Base-by-base conservation (phyloP, 1,284 basidiomycete species). In the Microbotryum scabiosae region DNA sequence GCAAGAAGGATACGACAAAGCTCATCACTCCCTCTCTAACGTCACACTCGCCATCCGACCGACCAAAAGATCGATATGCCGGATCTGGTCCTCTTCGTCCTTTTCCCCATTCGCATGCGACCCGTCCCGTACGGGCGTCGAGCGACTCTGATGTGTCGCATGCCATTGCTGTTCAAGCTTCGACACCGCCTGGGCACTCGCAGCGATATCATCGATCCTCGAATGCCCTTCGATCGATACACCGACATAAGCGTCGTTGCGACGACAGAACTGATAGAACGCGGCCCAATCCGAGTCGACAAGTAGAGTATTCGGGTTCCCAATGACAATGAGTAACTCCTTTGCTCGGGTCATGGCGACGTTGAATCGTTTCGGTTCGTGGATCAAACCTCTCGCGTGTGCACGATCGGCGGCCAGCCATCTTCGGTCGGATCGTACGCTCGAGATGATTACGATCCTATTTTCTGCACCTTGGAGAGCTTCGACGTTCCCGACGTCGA, bases 291-390 rank as follows among this genome's bases (percentile, higher is more conserved):
- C 70, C 0, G 74, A 70, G 57, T 76, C 75, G 18, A 58, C 63
- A 21, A 56, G 56, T 18, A 72, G 64, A 9, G 63, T 66, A 12
- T 72, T 65, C 1, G 73, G 71, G 60, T 76, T 75, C 1, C 76
- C 76, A 2, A 78, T 64, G 18, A 77, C 64, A 41, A 78, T 62
- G n/a, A 77, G 60, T 5, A 76, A 59, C 62, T 77, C 76, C 54
- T 77, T 76, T 0, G 76, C 75, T 28, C 77, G 68, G 1, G 75
- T 78, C 57, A 76, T 73, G 25, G 76, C 74, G n/a, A 78, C 77
- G 59, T 76, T 76, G 70, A 77, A 75, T 72, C 76, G 65, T 57
- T 75, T 74, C 2, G 72, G 71, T 59, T 77, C 75, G 51, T 70
- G 64, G 20, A 75, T 71, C 25, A 78, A 56, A 1, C 77, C 77